Conservation (phyloP, 2,329 filamentous ascomycete species). For the Colletotrichum euphorbiae region DNA sequence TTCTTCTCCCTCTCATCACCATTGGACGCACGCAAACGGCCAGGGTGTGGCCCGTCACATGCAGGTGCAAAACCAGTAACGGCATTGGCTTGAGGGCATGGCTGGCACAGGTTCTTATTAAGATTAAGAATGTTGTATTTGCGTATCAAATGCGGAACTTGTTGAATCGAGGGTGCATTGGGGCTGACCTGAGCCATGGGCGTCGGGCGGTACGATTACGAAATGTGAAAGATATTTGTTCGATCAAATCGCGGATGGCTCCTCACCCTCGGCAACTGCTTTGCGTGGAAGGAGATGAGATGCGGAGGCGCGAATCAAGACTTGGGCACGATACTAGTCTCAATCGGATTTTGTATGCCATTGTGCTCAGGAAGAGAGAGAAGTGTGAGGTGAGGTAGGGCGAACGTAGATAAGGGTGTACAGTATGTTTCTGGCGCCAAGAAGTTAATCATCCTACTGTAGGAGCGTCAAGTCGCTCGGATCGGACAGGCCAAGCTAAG, state of each 20-base stretch:
- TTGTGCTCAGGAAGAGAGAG: slow-evolving; percentile 1
- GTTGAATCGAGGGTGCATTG: slow-evolving; percentile 10
- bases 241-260: neutral
- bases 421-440: slow-evolving; percentile 32
- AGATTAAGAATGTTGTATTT: neutral
- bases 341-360: neutral
- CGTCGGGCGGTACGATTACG: neutral
- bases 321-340: neutral
- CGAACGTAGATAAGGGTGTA: slow-evolving; percentile 32
- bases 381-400: neutral
- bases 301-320: neutral
- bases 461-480: slow-evolving; percentile 37
- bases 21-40: slow-evolving; percentile 33
- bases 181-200: neutral
- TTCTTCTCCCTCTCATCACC: slow-evolving; percentile 6
- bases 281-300: neutral
- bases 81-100: slow-evolving; percentile 26
- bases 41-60: slow-evolving; percentile 35
- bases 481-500: slow-evolving; percentile 35
- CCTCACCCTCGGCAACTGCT: neutral
- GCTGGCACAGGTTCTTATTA: slow-evolving; percentile 12
- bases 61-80: slow-evolving; percentile 25
- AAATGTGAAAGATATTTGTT: neutral
- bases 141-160: neutral
- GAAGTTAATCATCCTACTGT: slow-evolving; percentile 32